Percentiles rank a stretch among this genome's conserved stretches.
Evolutionary conservation across 148 eudicot genomes (phyloP).

Genomic region (Talinum fruticosum): DNA sequence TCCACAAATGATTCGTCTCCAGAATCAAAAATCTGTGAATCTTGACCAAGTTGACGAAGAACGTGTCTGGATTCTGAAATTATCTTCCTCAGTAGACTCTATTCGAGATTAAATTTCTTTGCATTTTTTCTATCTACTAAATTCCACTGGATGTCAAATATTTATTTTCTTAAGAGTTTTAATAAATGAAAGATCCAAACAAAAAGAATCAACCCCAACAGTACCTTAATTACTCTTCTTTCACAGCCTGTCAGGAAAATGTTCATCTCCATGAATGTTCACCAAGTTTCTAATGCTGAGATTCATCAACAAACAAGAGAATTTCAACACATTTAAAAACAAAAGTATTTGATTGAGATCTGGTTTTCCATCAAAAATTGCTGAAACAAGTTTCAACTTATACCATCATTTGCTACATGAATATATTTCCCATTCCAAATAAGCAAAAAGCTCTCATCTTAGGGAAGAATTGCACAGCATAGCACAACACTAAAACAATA

Average conservation of each 20-base stretch:
- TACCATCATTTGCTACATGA: conserved; percentile 25
- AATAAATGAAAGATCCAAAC: no score
- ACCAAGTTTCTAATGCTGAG: background rate
- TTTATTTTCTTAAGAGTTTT: no score
- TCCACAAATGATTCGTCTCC: no score
- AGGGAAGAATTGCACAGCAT: background rate
- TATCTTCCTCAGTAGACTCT: no score
- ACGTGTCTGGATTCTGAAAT: no score
- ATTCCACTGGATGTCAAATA: no score
- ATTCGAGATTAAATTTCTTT: no score
- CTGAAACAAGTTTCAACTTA: conserved; percentile 14
- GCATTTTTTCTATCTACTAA: no score
- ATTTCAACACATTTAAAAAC: background rate
- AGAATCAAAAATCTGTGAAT: no score
- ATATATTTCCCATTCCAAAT: conserved; percentile 14
- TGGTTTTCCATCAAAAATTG: conserved; percentile 4
- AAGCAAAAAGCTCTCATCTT: background rate
- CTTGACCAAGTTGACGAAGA: no score
- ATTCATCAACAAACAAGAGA: background rate
- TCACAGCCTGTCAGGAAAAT: background rate
- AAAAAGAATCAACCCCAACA: background rate
- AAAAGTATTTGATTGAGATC: conserved; percentile 4
- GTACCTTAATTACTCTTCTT: no score
- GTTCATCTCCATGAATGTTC: background rate
- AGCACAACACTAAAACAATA: conserved; percentile 4